Evolutionary conservation across 345 rosid genomes (phyloP), one percentile per base, ranked within the genome.

Genomic region (Aethionema arabicum): DNA sequence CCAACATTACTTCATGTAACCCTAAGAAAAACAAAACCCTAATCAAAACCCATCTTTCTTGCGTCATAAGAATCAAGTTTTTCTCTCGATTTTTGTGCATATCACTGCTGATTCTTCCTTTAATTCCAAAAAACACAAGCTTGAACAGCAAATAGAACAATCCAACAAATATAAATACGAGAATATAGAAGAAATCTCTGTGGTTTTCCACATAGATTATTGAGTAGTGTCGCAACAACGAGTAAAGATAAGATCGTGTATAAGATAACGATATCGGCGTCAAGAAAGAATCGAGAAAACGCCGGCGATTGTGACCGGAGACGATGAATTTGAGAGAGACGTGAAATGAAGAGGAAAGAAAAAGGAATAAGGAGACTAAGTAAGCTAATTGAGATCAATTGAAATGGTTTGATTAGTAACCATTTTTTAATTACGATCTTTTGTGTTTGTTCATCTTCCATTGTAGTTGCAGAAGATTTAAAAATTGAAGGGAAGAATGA

Each of bases 291-390:
- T 0, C 43, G 45, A 43, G 13, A 41, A 59, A 44, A 52, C 10
- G 16, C 47, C 36, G 44, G 44, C 1, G 27, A 76, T 37, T 27
- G 73, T 73, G 51, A 53, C 0, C 6, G 10, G 70, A 10, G 72
- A 60, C 7, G 79, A 60, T 15, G 64, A 77, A 21, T 21, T 21
- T 11, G 76, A 68, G 12, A 56, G 61, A 12, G 75, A 38, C 88
- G 75, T 50, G 88, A 79, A 2, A 88, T 51, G 36, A 82, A 83
- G 46, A 88, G 86, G 57, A 85, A 83, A 2, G 88, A 83, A 14
- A 88, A 83, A 12, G 92, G 96, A 21, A 83, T 68, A 36, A 82
- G 74, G 62, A 82, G 80, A 50, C 80, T 79, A 65, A 85, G 85
- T 50, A 85, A 83, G 32, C 78, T 76, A 36, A 74, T 54, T 4